Evolutionary conservation across 1,284 basidiomycete species (phyloP).

Genomic region (Exobasidium rhododendri): DNA sequence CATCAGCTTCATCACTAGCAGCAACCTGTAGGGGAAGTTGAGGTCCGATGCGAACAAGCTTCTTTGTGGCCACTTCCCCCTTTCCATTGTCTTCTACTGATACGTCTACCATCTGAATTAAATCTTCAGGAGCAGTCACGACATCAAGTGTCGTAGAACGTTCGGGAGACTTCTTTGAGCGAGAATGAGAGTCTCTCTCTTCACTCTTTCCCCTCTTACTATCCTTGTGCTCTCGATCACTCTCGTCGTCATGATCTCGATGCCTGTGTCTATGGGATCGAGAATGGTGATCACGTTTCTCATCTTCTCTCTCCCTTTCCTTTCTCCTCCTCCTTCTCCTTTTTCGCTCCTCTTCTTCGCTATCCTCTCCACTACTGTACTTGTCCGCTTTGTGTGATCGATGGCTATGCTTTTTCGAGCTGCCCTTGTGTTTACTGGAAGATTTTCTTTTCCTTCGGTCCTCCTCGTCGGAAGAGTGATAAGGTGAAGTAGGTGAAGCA

Average conservation of each 20-base stretch:
- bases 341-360: conserved; percentile 15
- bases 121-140: not conserved
- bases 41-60: conserved; percentile 16
- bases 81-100: not conserved
- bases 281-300: not conserved
- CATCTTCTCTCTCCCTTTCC: conserved; percentile 2
- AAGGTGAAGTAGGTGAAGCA: conserved; percentile 29
- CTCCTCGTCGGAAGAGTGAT: conserved; percentile 31
- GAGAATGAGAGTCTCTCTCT: not conserved
- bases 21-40: conserved; percentile 13
- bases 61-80: conserved; percentile 8
- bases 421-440: conserved; percentile 20
- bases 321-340: conserved; percentile 10
- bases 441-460: conserved; percentile 20
- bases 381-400: conserved; percentile 1
- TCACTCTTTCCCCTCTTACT: not conserved
- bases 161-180: not conserved
- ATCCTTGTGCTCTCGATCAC: not conserved
- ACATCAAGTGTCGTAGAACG: not conserved
- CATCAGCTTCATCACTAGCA: conserved; percentile 1
- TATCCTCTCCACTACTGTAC: conserved; percentile 18
- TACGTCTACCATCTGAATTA: not conserved
- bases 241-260: not conserved
- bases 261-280: not conserved
- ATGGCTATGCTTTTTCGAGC: conserved; percentile 1